Base-by-base conservation (phyloP, 164 flowering plant species). In the Echeveria elegans region DNA sequence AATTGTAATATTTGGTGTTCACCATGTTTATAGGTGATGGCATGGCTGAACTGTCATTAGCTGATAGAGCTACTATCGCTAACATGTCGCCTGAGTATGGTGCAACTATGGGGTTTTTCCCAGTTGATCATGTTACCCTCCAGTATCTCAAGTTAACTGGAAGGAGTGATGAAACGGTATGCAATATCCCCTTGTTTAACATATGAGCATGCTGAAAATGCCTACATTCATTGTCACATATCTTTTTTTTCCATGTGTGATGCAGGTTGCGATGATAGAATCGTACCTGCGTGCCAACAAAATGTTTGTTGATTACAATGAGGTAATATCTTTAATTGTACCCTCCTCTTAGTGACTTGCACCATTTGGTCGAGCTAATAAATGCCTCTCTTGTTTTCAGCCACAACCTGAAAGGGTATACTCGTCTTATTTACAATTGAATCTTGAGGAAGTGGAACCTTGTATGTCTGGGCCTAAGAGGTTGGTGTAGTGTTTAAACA, bases 1-100 rank as follows among this genome's bases (percentile, higher is more conserved):
- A 29, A 56, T 56, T 26, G 6, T 56, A 29, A 56, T 19, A 56
- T 56, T 9, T 56, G 31, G 61, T 56, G 32, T 56, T 56, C 31
- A 28, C 14, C 19, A 56, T 28, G 32, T 38, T 63, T 63, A 23
- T 37, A 63, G 65, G 65, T 23, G 65, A 37, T 36, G 65, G 65
- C 26, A 63, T 63, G 65, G 65, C 41, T 6, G 65, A 63, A 23
- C 43, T 63, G 15, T 63, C 65, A 16, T 63, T 63, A 24, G 65
- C 65, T 34, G 65, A 63, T 38, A 32, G 65, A 63, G 65, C 65
- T 32, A 63, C 65, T 32, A 63, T 63, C 28, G 65, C 65, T 11
- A 63, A 63, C 43, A 63, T 63, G 65, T 63, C 65, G 34, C 65
- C 65, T n/a, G 65, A 63, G 29, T 63, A 63, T 63, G 65, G 65